Evolutionary conservation across 805 yeast species (phyloP).

Genomic region (Wickerhamomyces silvicola): DNA sequence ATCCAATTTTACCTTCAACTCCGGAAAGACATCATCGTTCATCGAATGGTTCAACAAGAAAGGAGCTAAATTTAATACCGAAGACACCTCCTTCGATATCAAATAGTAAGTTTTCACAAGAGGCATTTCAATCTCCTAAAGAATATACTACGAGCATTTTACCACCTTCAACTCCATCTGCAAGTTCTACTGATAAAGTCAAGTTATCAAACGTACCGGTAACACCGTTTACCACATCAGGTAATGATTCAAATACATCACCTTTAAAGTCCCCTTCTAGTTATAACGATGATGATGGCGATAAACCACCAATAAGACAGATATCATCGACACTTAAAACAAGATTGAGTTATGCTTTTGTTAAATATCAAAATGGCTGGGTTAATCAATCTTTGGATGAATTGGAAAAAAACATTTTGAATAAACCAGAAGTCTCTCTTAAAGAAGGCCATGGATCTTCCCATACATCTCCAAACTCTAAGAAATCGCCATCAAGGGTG

Average conservation of each 20-base stretch:
- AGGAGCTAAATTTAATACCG: conserved; percentile 9
- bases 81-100: conserved; percentile 16
- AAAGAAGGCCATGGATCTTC: conserved; percentile 21
- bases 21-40: conserved; percentile 8
- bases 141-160: conserved; percentile 5
- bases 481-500: conserved; percentile 8
- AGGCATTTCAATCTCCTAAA: conserved; percentile 16
- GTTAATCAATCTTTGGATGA: conserved; percentile 23
- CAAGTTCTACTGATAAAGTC: conserved; percentile 2
- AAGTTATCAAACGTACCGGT: conserved; percentile 19
- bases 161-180: conserved; percentile 21
- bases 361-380: conserved; percentile 30
- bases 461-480: conserved; percentile 20
- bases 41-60: background rate
- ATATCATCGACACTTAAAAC: conserved; percentile 34
- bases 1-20: conserved; percentile 6
- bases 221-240: conserved; percentile 14
- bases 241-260: conserved; percentile 5
- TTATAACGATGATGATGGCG: conserved; percentile 17
- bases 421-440: background rate
- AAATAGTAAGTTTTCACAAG: conserved; percentile 1
- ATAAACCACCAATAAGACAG: conserved; percentile 32
- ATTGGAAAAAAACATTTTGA: conserved; percentile 19
- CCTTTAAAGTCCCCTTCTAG: conserved; percentile 24
- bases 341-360: conserved; percentile 34